A percentile compares a stretch with the other conserved stretches of the same genome.
phyloP scores from a whole-genome alignment of 1,284 basidiomycete genomes.

The Irpex rosettiformis region DNA sequence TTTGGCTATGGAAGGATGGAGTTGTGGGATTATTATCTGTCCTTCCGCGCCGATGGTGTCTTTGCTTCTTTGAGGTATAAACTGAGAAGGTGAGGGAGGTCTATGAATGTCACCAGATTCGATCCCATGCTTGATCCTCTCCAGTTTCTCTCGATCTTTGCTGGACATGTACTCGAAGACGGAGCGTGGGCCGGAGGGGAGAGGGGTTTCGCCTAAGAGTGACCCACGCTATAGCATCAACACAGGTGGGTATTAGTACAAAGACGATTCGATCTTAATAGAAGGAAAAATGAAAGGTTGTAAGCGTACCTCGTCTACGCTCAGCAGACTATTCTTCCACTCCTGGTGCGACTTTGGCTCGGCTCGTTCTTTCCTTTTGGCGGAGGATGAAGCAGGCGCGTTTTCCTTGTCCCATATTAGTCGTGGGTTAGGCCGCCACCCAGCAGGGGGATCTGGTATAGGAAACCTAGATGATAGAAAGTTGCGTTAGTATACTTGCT shows the following conservation, averaged over 20 bases:
- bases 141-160: conserved; percentile 85
- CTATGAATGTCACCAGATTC: conserved; percentile 22
- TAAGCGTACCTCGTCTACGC: conserved; percentile 62
- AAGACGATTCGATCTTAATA: background rate
- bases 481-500: conserved; percentile 6
- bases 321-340: conserved; percentile 50
- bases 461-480: conserved; percentile 77
- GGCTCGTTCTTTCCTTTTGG: conserved; percentile 15
- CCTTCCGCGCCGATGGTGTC: conserved; percentile 11
- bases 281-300: background rate
- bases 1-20: conserved; percentile 78
- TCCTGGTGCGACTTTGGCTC: conserved; percentile 34
- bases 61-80: conserved; percentile 26
- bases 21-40: conserved; percentile 45
- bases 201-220: conserved; percentile 77
- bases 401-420: conserved; percentile 75
- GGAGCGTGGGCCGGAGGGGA: conserved; percentile 69
- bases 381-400: conserved; percentile 22
- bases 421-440: conserved; percentile 84
- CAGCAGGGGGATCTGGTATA: conserved; percentile 73
- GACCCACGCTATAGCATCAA: conserved; percentile 61
- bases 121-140: conserved; percentile 48
- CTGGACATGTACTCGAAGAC: conserved; percentile 93
- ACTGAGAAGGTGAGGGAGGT: conserved; percentile 24
- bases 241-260: too few species aligned